These are phyloP conservation scores for Aspergillus novofumigatus DNA, from an alignment of 2,329 filamentous ascomycete genomes.

Conservation along the genomic window DNA sequence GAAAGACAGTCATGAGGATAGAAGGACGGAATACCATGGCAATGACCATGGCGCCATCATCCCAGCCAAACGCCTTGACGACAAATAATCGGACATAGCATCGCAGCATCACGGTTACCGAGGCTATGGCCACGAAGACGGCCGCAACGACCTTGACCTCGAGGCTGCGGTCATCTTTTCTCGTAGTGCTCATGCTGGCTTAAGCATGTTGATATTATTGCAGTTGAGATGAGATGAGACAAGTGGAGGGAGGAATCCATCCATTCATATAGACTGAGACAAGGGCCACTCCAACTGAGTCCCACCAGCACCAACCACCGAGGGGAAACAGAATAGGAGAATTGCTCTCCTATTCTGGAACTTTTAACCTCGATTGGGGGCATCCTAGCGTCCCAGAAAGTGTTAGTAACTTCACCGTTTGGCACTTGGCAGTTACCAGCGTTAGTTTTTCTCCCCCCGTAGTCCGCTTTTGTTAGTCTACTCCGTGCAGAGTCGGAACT, in stretches of 20 bases:
- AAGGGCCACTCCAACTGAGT: not conserved
- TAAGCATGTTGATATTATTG: not conserved
- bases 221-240: not conserved
- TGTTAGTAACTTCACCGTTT: too few species aligned
- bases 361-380: too few species aligned
- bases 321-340: not conserved
- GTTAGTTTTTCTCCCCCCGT: too few species aligned
- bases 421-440: too few species aligned
- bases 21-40: slow-evolving; percentile 16
- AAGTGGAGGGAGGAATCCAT: not conserved
- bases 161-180: slow-evolving; percentile 16
- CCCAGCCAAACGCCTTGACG: slow-evolving; percentile 31
- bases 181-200: slow-evolving; percentile 12
- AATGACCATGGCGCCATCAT: slow-evolving; percentile 30
- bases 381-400: too few species aligned
- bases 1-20: too few species aligned
- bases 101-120: slow-evolving; percentile 24
- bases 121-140: slow-evolving; percentile 25
- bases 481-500: too few species aligned
- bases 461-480: too few species aligned
- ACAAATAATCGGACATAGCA: slow-evolving; percentile 30
- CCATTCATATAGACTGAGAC: not conserved
- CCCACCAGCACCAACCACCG: not conserved
- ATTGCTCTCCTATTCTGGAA: too few species aligned
- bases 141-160: slow-evolving; percentile 24